These are phyloP conservation scores for Aspergillus incahuasiensis DNA, from an alignment of 495 filamentous ascomycete genomes.

Conservation along the genomic window DNA sequence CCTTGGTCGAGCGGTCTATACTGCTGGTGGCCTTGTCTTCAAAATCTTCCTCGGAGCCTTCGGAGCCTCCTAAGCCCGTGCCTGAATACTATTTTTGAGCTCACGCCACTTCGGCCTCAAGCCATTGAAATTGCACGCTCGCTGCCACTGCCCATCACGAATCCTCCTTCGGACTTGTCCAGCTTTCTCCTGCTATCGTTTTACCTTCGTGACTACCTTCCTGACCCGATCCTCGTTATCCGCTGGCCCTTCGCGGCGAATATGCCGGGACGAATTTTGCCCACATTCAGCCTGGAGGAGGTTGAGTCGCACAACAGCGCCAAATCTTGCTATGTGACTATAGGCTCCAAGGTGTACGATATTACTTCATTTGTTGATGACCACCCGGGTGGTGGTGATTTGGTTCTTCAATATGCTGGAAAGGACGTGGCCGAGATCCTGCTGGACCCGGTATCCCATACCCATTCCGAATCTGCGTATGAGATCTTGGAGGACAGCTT, in stretches of 20 bases:
- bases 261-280: conserved; percentile 59
- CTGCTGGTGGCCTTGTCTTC: background rate
- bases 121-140: conserved; percentile 16
- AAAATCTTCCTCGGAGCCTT: conserved; percentile 16
- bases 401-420: conserved; percentile 86
- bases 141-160: conserved; percentile 6
- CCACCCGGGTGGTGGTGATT: conserved; percentile 85
- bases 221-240: background rate
- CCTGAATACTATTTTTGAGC: conserved; percentile 17
- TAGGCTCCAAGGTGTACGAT: conserved; percentile 90
- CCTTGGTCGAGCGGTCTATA: background rate
- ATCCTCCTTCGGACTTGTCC: conserved; percentile 2
- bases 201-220: background rate
- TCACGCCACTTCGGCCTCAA: conserved; percentile 23
- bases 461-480: conserved; percentile 84
- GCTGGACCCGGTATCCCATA: conserved; percentile 76
- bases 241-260: conserved; percentile 11
- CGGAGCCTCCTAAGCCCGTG: conserved; percentile 16
- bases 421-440: conserved; percentile 82
- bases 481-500: conserved; percentile 82
- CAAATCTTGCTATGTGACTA: conserved; percentile 89
- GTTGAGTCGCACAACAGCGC: conserved; percentile 72
- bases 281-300: conserved; percentile 72
- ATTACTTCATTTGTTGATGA: conserved; percentile 81
- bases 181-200: conserved; percentile 6